Evolutionary conservation across 306 rosid species (phyloP).

Genomic region (Corylus avellana): DNA sequence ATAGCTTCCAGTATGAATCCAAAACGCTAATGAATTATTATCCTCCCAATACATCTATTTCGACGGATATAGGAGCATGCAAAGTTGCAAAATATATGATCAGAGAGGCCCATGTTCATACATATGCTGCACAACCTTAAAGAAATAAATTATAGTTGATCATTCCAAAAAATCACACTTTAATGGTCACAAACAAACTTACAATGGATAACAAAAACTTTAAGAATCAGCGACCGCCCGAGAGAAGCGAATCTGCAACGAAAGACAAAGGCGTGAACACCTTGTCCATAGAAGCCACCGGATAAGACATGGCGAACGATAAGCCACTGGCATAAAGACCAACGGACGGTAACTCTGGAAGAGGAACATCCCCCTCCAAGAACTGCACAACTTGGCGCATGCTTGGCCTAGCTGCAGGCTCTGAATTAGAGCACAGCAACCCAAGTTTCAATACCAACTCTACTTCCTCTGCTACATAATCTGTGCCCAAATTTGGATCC

Average conservation of each 20-base stretch:
- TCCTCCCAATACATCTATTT: too few relatives aligned
- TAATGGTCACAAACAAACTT: too few relatives aligned
- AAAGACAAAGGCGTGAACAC: slow-evolving; percentile 28
- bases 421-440: slow-evolving; percentile 46
- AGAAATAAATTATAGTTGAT: too few relatives aligned
- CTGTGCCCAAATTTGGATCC: slow-evolving; percentile 48
- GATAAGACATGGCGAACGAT: slow-evolving; percentile 32
- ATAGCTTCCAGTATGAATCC: too few relatives aligned
- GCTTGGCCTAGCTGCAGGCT: slow-evolving; percentile 27
- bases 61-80: too few relatives aligned
- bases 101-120: too few relatives aligned
- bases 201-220: too few relatives aligned
- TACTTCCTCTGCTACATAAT: slow-evolving; percentile 42
- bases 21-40: too few relatives aligned
- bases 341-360: slow-evolving; percentile 25
- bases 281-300: slow-evolving; percentile 33
- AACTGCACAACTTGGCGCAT: slow-evolving; percentile 40
- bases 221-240: slow-evolving; percentile 46
- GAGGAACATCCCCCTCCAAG: slow-evolving; percentile 25
- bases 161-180: too few relatives aligned
- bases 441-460: slow-evolving; percentile 64
- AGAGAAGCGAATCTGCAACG: slow-evolving; percentile 48
- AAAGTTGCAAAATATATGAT: too few relatives aligned
- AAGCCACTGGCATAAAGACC: slow-evolving; percentile 36
- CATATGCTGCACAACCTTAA: too few relatives aligned